Conservation (phyloP, 2,329 filamentous ascomycete species). For the Curvularia spicifera region DNA sequence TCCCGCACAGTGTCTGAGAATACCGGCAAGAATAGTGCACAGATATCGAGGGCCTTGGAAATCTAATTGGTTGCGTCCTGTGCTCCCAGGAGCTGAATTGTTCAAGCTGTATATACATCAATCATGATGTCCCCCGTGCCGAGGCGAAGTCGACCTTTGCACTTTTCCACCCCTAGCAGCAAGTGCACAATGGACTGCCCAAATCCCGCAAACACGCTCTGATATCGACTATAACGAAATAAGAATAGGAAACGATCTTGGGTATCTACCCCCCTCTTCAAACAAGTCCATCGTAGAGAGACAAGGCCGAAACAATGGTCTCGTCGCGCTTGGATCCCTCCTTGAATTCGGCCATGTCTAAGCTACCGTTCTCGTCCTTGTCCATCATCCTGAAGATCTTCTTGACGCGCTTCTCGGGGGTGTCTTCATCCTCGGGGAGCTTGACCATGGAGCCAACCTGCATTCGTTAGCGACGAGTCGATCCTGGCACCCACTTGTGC, state of each 20-base stretch:
- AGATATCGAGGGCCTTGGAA: conserved; percentile 1
- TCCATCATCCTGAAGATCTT: conserved; percentile 99
- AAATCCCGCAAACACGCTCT: conserved; percentile 46
- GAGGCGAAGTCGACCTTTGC: conserved; percentile 39
- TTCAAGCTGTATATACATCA: conserved; percentile 44
- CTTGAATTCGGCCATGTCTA: conserved; percentile 98
- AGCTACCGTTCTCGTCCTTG: conserved; percentile 97
- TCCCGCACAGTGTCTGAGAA: not conserved
- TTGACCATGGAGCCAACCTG: conserved; percentile 99
- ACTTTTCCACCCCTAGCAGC: conserved; percentile 35
- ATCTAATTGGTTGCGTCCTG: conserved; percentile 19
- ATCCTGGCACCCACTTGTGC: conserved; percentile 1
- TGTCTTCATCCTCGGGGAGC: conserved; percentile 97
- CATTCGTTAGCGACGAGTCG: conserved; percentile 23
- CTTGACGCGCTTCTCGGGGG: conserved; percentile 93
- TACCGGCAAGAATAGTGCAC: not conserved
- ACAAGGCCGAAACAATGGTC: conserved; percentile 96
- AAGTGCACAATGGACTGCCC: conserved; percentile 42
- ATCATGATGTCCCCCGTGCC: conserved; percentile 42
- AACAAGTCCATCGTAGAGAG: conserved; percentile 94
- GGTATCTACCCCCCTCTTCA: conserved; percentile 51
- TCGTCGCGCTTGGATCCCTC: conserved; percentile 98
- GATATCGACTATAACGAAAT: conserved; percentile 47
- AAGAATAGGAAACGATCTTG: conserved; percentile 41
- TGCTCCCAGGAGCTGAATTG: conserved; percentile 14